Conservation (phyloP, 148 eudicot species). For the Euryodendron excelsum region DNA sequence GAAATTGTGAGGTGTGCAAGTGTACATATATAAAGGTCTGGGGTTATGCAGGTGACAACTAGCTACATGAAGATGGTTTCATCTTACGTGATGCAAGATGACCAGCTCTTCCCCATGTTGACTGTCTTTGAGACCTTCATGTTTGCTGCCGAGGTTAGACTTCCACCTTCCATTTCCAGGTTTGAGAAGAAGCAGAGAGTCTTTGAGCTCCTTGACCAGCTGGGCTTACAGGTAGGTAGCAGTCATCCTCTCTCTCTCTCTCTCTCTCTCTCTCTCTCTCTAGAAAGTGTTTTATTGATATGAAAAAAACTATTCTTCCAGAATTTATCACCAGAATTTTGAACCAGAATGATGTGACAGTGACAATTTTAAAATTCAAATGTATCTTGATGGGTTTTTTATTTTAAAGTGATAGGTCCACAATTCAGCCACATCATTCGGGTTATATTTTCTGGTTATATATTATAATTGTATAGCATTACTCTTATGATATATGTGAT, state of each 20-base stretch:
- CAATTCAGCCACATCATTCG: too few species aligned
- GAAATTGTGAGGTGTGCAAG: neutral
- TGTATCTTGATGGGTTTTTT: too few species aligned
- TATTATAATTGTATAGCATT: too few species aligned
- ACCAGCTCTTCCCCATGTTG: slow-evolving; percentile 54
- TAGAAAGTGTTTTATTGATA: neutral
- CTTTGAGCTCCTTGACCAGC: slow-evolving; percentile 43
- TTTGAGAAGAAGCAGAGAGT: slow-evolving; percentile 46
- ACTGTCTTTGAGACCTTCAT: slow-evolving; percentile 48
- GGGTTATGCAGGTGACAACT: slow-evolving; percentile 40
- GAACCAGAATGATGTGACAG: too few species aligned
- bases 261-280: neutral
- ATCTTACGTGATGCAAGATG: slow-evolving; percentile 64
- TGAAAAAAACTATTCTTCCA: too few species aligned
- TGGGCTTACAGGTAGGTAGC: slow-evolving; percentile 38
- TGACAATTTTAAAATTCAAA: too few species aligned
- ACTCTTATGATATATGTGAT: too few species aligned
- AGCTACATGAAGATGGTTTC: slow-evolving; percentile 62
- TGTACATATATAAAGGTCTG: neutral
- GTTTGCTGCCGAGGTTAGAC: slow-evolving; percentile 55
- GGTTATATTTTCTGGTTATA: too few species aligned
- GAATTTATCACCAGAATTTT: too few species aligned
- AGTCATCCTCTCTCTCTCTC: neutral
- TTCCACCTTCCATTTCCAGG: slow-evolving; percentile 47
- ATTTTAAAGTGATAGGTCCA: too few species aligned